phyloP scores from a whole-genome alignment of 2,329 filamentous ascomycete genomes.

The Trichoderma koningii region DNA sequence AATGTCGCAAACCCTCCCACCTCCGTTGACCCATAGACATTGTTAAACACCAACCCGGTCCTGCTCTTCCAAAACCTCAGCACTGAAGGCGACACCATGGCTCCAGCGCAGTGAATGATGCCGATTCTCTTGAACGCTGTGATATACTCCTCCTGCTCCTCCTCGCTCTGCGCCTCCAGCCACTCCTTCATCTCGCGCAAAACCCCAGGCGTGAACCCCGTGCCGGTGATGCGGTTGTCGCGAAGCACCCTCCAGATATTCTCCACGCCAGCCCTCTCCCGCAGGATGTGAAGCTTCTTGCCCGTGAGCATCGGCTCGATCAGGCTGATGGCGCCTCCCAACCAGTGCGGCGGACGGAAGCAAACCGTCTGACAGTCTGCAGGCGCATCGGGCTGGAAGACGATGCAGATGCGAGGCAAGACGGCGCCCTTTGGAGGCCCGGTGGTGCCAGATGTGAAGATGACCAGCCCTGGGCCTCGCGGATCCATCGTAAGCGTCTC shows the following conservation, averaged over 20 bases:
- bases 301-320: constrained; percentile 28
- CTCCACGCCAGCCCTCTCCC: constrained; percentile 18
- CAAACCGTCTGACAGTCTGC: constrained; percentile 25
- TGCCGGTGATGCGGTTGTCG: constrained; percentile 24
- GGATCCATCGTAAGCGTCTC: constrained; percentile 24
- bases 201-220: constrained; percentile 27
- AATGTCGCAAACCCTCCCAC: constrained; percentile 16
- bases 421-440: constrained; percentile 59
- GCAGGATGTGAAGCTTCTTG: constrained; percentile 28
- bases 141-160: constrained; percentile 25
- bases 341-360: constrained; percentile 32
- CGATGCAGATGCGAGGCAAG: constrained; percentile 43
- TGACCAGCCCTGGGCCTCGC: constrained; percentile 46
- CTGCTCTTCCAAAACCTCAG: constrained; percentile 29
- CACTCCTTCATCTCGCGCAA: constrained; percentile 29
- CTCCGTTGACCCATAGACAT: constrained; percentile 30
- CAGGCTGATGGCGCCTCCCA: constrained; percentile 27
- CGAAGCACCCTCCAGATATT: constrained; percentile 28
- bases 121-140: constrained; percentile 21
- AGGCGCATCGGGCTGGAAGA: neutral
- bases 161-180: constrained; percentile 9
- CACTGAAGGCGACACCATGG: constrained; percentile 12
- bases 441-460: constrained; percentile 54
- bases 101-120: constrained; percentile 16
- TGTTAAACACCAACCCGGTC: constrained; percentile 26